These are phyloP conservation scores for Torulaspora indica DNA, from an alignment of 805 yeast species.

Conservation along the genomic window DNA sequence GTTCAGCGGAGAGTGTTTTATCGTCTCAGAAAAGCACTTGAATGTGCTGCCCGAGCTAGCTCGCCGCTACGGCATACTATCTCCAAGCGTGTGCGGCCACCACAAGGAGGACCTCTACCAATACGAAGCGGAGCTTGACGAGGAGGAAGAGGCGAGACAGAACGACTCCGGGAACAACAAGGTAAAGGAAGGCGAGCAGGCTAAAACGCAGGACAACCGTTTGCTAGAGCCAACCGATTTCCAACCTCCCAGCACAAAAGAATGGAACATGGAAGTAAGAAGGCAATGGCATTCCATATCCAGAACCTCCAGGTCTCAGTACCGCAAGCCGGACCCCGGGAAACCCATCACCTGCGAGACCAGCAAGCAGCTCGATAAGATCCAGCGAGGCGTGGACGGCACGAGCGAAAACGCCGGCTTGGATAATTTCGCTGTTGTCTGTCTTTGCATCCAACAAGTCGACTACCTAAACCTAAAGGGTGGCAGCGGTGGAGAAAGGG, in stretches of 20 bases:
- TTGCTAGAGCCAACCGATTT: constrained; percentile 11
- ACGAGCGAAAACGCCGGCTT: constrained; percentile 55
- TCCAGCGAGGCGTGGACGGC: constrained; percentile 81
- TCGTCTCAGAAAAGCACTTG: constrained; percentile 33
- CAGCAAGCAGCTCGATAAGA: constrained; percentile 58
- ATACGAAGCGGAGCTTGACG: constrained; percentile 15
- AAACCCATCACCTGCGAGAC: constrained; percentile 51
- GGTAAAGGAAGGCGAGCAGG: neutral
- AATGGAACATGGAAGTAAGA: constrained; percentile 61
- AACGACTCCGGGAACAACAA: constrained; percentile 3
- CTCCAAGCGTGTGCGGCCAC: constrained; percentile 29
- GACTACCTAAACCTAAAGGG: constrained; percentile 62
- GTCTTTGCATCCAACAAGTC: constrained; percentile 64
- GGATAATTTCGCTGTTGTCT: constrained; percentile 64
- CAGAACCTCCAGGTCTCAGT: constrained; percentile 55
- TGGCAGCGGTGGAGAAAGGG: constrained; percentile 35
- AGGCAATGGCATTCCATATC: constrained; percentile 63
- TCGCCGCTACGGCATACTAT: constrained; percentile 30
- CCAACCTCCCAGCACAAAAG: constrained; percentile 50
- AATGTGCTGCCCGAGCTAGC: constrained; percentile 16
- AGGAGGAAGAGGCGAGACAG: constrained; percentile 7
- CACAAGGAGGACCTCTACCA: constrained; percentile 17
- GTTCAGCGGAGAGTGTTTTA: constrained; percentile 59
- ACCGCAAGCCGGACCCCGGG: constrained; percentile 73
- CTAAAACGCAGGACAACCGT: neutral